These are phyloP conservation scores for Globisporangium echinulatum DNA, from an alignment of 352 stramenopile species.

Conservation along the genomic window DNA sequence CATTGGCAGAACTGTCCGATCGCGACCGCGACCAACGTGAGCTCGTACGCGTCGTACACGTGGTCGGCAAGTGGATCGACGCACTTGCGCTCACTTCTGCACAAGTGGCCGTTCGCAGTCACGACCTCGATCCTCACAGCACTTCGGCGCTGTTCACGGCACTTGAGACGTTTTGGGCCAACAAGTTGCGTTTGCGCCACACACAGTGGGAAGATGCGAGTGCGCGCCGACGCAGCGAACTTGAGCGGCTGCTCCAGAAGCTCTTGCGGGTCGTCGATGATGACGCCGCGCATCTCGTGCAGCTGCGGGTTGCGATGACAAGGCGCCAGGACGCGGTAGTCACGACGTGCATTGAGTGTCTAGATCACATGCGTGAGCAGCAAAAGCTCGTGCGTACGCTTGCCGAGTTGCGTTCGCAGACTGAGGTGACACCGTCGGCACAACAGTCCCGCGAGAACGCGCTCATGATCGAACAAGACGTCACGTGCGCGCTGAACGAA, in stretches of 20 bases:
- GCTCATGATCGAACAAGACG: conserved; percentile 6
- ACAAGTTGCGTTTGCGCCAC: background rate
- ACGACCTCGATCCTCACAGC: conserved; percentile 20
- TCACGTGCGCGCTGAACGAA: conserved; percentile 7
- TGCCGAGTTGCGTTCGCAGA: background rate
- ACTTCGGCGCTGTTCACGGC: conserved; percentile 11
- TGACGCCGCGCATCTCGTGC: conserved; percentile 17
- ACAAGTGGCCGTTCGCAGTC: conserved; percentile 16
- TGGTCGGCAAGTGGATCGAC: conserved; percentile 23
- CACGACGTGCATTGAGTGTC: background rate
- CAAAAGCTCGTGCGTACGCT: conserved; percentile 6
- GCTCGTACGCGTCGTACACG: conserved; percentile 2
- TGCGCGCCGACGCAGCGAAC: conserved; percentile 15
- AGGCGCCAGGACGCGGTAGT: conserved; percentile 10
- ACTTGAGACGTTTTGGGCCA: conserved; percentile 8
- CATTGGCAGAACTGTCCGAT: background rate
- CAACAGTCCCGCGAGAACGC: background rate
- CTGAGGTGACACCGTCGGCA: background rate
- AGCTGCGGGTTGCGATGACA: conserved; percentile 8
- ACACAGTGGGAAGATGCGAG: conserved; percentile 19
- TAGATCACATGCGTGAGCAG: conserved; percentile 5
- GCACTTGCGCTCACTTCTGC: conserved; percentile 10
- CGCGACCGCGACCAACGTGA: background rate
- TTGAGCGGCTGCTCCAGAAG: conserved; percentile 18
- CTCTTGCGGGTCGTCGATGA: conserved; percentile 33